Base-by-base conservation (phyloP, 768 basidiomycete species). In the Lentinula sp. region DNA sequence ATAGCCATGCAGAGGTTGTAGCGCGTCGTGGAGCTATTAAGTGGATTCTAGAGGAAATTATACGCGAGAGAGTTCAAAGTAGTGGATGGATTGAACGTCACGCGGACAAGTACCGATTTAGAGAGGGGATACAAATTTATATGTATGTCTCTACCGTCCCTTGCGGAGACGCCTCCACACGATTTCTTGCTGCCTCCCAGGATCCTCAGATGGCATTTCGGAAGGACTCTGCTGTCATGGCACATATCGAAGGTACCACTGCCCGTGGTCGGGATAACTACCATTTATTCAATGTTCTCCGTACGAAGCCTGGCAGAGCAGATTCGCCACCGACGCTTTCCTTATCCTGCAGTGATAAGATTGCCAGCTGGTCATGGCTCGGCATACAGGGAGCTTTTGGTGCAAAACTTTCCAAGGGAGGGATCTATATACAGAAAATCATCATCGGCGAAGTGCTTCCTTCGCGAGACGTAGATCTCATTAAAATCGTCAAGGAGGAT, bases 311-410 rank as follows among this genome's bases (percentile, higher is more conserved):
- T 5, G 96, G 94, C 2, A 85, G 95, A 57, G 90, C 92, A 0
- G 95, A 98, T 69, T 88, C 94, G 0, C 87, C 87, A 0, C 85
- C 86, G 0, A 93, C 95, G 1, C 70, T 83, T 0, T 92, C 83
- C 67, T 91, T 97, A 87, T 93, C 94, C 0, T 98, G 95, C 73
- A 93, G 90, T 65, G 95, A 98, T 71, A 98, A 98, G 73, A 88
- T 98, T 45, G 93, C 93, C 0, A 74, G 82, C 4, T 98, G 95
- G 94, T 85, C 80, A 59, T 82, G 88, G 0, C 76, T 93, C 3
- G 95, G 95, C 0, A 77, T 96, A 28, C 93, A 96, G 68, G 95
- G 96, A 3, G 88, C 91, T 1, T 75, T 97, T 52, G 82, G 83
- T 2, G 80, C 86, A 5, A 73, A 62, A 15, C 76, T 82, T 63